Base-by-base conservation (phyloP, 495 filamentous ascomycete genomes). In the Evansstolkia leycettana region DNA sequence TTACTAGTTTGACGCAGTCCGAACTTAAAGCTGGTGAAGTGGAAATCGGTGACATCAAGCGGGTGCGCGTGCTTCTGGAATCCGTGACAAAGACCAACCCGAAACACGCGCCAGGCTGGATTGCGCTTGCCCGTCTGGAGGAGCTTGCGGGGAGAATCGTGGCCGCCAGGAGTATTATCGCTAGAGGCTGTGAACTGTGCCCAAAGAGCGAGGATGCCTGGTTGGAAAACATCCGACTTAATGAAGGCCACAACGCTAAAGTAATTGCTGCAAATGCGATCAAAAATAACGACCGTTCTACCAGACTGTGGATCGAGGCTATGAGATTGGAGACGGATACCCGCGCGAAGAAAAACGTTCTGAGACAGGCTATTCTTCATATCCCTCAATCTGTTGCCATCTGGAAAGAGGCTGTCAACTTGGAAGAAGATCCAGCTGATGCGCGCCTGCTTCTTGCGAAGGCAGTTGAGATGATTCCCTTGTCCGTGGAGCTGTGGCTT, bases 351-450 rank as follows among this genome's bases (percentile, higher is more conserved):
- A 96, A 95, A 62, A 76, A 84, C 46, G 92, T 99, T 11, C 69
- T 94, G 18, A 69, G 86, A 38, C 81, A 85, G 48, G 90, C 92
- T 15, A 67, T 96, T 28, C 78, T 95, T 50, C 76, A 88, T 45
- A 82, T 92, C 32, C 87, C 82, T 2, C 81, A 92, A 45, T 95
- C 89, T 0, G 87, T 95, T 17, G 77, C 80, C 18, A 72, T 99
- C 20, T 99, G 90, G 90, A 96, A 95, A 54, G 83, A 90, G 50
- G 79, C 87, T n/a, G 88, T 96, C 28, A 96, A 96, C 43, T 62
- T 95, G 27, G 89, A 94, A 48, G 87, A 94, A 38, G 80, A 90
- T 45, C 75, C 81, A 1, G 79, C 76, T 5, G 85, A 94, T 60
- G 90, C 89, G 6, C 71, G 77, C 39, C 62, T 96, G 19, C 69